phyloP scores from a whole-genome alignment of 2,329 filamentous ascomycete species.

The Hypomyces rosellus region DNA sequence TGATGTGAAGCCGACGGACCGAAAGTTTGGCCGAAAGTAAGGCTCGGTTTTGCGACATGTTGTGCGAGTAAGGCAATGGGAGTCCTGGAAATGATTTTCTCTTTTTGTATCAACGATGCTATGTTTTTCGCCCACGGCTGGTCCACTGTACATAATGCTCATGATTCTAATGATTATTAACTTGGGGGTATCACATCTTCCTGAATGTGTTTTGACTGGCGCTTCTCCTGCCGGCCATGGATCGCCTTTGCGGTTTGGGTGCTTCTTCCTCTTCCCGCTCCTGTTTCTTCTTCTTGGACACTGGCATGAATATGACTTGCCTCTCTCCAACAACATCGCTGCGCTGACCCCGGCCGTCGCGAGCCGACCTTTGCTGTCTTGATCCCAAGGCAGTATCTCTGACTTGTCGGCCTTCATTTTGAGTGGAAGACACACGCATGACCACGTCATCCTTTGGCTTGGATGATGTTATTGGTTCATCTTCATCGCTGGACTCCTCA shows the following conservation, averaged over 20 bases:
- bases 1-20: constrained; percentile 29
- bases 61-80: not conserved
- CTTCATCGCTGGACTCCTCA: constrained; percentile 38
- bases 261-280: constrained; percentile 26
- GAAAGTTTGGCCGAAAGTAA: constrained; percentile 9
- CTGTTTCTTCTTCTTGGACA: constrained; percentile 46
- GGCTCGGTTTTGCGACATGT: not conserved
- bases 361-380: constrained; percentile 44
- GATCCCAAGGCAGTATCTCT: constrained; percentile 53
- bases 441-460: constrained; percentile 35
- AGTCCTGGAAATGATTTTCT: not conserved
- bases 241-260: constrained; percentile 27
- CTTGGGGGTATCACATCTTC: constrained; percentile 41
- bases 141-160: constrained; percentile 8
- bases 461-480: constrained; percentile 16
- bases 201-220: constrained; percentile 72
- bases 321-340: constrained; percentile 55
- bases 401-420: constrained; percentile 50
- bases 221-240: constrained; percentile 51
- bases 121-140: constrained; percentile 11
- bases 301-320: constrained; percentile 67
- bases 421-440: constrained; percentile 66
- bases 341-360: constrained; percentile 36
- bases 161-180: constrained; percentile 1
- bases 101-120: constrained; percentile 5